phyloP scores from a whole-genome alignment of 768 basidiomycete species.

The Pisolithus albus region DNA sequence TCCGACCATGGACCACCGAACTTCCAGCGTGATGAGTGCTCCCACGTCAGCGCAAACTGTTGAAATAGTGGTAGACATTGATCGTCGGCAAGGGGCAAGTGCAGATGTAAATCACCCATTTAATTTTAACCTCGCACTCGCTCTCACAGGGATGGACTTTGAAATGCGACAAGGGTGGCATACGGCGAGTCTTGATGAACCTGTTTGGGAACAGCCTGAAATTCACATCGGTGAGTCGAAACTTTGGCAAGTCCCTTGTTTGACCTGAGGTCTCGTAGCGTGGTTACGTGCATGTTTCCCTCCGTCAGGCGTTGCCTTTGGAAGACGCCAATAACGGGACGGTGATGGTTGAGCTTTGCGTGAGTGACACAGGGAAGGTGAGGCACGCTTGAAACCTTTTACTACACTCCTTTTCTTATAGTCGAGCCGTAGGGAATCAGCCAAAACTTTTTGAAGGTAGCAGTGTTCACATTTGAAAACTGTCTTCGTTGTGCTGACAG shows the following conservation, averaged over 20 bases:
- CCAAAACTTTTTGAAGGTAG: slow-evolving; percentile 82
- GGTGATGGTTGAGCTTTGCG: slow-evolving; percentile 74
- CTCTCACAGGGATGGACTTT: slow-evolving; percentile 71
- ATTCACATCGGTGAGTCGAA: slow-evolving; percentile 66
- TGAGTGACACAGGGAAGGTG: slow-evolving; percentile 87
- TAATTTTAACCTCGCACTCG: neutral
- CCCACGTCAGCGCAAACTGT: slow-evolving; percentile 42
- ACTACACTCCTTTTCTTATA: neutral
- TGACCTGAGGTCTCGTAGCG: slow-evolving; percentile 37
- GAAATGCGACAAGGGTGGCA: slow-evolving; percentile 87
- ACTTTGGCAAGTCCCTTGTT: neutral
- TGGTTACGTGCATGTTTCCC: slow-evolving; percentile 80
- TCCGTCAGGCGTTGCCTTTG: slow-evolving; percentile 63
- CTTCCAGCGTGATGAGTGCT: slow-evolving; percentile 34
- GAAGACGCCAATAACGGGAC: slow-evolving; percentile 49
- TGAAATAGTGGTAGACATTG: slow-evolving; percentile 87
- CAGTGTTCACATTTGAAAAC: slow-evolving; percentile 2
- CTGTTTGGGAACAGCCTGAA: slow-evolving; percentile 91
- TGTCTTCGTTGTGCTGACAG: neutral
- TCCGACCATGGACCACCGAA: slow-evolving; percentile 47
- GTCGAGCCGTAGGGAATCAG: slow-evolving; percentile 64
- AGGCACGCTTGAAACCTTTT: slow-evolving; percentile 1
- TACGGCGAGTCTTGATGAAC: slow-evolving; percentile 90
- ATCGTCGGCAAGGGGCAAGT: slow-evolving; percentile 54
- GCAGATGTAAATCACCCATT: neutral